Conservation (phyloP, 2,329 filamentous ascomycete species). For the Zymoseptoria pseudotritici region DNA sequence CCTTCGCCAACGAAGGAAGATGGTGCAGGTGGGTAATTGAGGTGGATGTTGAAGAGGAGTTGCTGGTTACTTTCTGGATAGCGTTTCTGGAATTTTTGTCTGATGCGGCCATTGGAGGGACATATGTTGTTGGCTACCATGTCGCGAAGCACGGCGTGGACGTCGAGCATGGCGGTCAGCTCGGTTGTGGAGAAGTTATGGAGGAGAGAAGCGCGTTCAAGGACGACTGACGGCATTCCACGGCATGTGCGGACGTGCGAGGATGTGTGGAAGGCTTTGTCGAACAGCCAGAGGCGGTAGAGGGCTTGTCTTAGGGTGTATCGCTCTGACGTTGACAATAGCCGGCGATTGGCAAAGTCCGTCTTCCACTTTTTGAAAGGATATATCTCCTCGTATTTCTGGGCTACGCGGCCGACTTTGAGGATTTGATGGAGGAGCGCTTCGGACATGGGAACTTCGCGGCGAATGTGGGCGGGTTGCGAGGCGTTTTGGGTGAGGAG, state of each 20-base stretch:
- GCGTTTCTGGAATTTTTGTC: constrained; percentile 51
- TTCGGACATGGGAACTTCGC: constrained; percentile 47
- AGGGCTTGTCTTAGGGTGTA: constrained; percentile 49
- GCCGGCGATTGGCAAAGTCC: constrained; percentile 48
- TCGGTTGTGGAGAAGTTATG: constrained; percentile 52
- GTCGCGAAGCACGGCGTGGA: constrained; percentile 49
- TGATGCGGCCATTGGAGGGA: constrained; percentile 53
- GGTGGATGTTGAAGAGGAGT: constrained; percentile 43
- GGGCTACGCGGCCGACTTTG: constrained; percentile 47
- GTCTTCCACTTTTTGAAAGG: constrained; percentile 56
- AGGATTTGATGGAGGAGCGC: constrained; percentile 50
- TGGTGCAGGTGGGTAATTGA: constrained; percentile 29
- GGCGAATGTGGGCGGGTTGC: constrained; percentile 49
- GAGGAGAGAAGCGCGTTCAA: constrained; percentile 48
- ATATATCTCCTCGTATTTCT: constrained; percentile 55
- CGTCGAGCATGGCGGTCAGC: constrained; percentile 53
- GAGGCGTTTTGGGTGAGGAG: constrained; percentile 54
- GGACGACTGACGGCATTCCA: constrained; percentile 38
- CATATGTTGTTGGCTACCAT: constrained; percentile 52
- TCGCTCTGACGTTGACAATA: constrained; percentile 44
- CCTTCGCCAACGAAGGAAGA: constrained; percentile 23
- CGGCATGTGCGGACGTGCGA: constrained; percentile 45
- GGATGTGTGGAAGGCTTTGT: constrained; percentile 50
- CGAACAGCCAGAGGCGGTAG: constrained; percentile 56
- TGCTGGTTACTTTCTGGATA: constrained; percentile 44